Evolutionary conservation across 2,329 filamentous ascomycete genomes (phyloP).

Genomic region (Neurospora sp.): DNA sequence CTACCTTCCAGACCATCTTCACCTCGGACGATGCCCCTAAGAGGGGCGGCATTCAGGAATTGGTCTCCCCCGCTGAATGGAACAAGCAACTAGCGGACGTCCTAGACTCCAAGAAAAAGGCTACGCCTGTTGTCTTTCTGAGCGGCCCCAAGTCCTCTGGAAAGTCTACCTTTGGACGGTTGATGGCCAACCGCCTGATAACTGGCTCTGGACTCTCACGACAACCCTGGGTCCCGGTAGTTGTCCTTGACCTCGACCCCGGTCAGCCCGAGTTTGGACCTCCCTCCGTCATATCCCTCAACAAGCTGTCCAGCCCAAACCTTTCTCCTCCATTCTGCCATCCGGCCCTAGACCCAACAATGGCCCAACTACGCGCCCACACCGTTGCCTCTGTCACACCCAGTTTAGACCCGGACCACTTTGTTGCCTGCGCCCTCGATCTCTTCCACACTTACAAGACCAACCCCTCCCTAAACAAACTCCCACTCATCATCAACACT

Average conservation of each 20-base stretch:
- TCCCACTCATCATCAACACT: conserved; percentile 61
- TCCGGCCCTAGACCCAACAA: conserved; percentile 26
- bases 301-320: conserved; percentile 49
- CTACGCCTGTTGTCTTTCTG: conserved; percentile 40
- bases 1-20: conserved; percentile 44
- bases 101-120: conserved; percentile 24
- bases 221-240: conserved; percentile 29
- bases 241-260: conserved; percentile 66
- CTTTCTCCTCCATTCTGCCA: conserved; percentile 60
- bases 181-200: conserved; percentile 58
- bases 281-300: conserved; percentile 59
- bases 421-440: conserved; percentile 52
- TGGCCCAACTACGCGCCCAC: conserved; percentile 48
- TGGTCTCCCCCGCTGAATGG: conserved; percentile 50
- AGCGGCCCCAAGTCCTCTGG: conserved; percentile 64
- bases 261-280: conserved; percentile 67
- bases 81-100: conserved; percentile 46
- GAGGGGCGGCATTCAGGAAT: conserved; percentile 39
- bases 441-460: conserved; percentile 49
- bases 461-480: conserved; percentile 26
- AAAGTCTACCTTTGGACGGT: conserved; percentile 63
- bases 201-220: conserved; percentile 29
- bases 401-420: conserved; percentile 56
- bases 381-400: conserved; percentile 56
- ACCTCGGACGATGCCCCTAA: conserved; percentile 43